Percentiles rank a stretch among this genome's conserved stretches.
Evolutionary conservation across 2,329 filamentous ascomycete genomes (phyloP).

Genomic region (Xylaria arbuscula): DNA sequence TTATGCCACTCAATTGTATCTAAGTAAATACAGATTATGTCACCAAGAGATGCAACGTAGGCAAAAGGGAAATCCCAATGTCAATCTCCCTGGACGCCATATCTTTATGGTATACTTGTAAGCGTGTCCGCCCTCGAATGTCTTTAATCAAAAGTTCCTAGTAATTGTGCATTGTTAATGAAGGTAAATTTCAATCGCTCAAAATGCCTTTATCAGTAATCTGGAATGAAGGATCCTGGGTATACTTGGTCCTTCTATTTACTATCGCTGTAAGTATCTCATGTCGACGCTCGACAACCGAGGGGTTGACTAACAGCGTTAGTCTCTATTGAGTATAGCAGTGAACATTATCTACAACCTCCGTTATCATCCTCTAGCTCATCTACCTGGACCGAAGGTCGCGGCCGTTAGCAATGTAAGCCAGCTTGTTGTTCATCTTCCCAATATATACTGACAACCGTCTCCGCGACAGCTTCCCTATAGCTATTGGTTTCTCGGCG

Average conservation of each 20-base stretch:
- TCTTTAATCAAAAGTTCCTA: not conserved
- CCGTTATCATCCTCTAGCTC: slow-evolving; percentile 37
- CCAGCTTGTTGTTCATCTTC: not conserved
- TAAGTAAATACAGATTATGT: not conserved
- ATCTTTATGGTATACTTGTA: slow-evolving; percentile 9
- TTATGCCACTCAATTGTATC: not conserved
- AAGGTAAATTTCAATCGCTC: not conserved
- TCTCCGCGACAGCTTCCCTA: slow-evolving; percentile 16
- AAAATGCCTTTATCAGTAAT: slow-evolving; percentile 1
- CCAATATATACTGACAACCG: slow-evolving; percentile 16
- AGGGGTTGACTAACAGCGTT: not conserved
- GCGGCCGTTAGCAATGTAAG: slow-evolving; percentile 40
- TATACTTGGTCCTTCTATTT: slow-evolving; percentile 8
- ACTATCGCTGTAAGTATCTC: slow-evolving; percentile 1
- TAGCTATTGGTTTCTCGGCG: slow-evolving; percentile 32
- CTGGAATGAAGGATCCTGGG: slow-evolving; percentile 11
- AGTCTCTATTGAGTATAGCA: slow-evolving; percentile 1
- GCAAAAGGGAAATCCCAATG: not conserved
- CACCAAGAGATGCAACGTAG: not conserved
- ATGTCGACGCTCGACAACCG: not conserved
- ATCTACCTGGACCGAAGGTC: slow-evolving; percentile 36
- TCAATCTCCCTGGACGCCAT: not conserved
- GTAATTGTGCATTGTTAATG: not conserved
- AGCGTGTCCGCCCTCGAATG: not conserved
- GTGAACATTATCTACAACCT: slow-evolving; percentile 34